Base-by-base conservation (phyloP, 768 basidiomycete genomes). In the Xanthoconium stramineum region DNA sequence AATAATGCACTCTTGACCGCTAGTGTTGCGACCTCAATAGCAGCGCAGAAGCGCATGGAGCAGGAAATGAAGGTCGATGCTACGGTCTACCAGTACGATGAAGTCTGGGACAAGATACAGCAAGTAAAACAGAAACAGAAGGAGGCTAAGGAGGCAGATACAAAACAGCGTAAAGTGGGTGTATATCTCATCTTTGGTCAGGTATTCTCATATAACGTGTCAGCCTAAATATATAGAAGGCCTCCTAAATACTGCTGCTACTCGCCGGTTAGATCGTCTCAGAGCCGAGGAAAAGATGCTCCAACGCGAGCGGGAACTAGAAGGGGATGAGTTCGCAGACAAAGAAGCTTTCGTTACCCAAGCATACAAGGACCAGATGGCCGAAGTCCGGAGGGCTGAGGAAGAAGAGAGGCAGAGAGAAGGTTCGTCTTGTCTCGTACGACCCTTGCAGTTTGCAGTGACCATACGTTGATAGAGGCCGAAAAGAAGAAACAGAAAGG, bases 251-350 rank as follows among this genome's bases (percentile, higher is more conserved):
- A 83, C 91, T 9, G 94, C 97, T 30, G 84, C 86, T n/a, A 93
- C 93, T 29, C 82, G 97, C 28, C 84, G 86, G 64, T 71, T 96
- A 47, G 97, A 99, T 70, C 82, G 91, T 65, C 74, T 98, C 12
- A 81, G 94, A 52, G 97, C 97, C 0, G 97, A 99, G 72, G 96
- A 98, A 74, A 98, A 98, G 79, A 89, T 96, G 89, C 88, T 98
- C 69, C 91, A 95, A 69, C 80, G 83, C 43, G 97, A 98, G 71
- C 83, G 97, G 20, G 92, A 95, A 73, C 75, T 80, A 19, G 97
- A 99, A 74, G 97, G 97, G 0, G 94, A 94, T 58, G 83, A 94
- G 69, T 99, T 92, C 69, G 80, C 80, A 54, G 97, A 92, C 76
- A 98, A 95, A 76, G 97, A 98, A 52, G 80, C 85, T n/a, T 99